phyloP scores from a whole-genome alignment of 495 filamentous ascomycete genomes.

The Podospora tetraspora region DNA sequence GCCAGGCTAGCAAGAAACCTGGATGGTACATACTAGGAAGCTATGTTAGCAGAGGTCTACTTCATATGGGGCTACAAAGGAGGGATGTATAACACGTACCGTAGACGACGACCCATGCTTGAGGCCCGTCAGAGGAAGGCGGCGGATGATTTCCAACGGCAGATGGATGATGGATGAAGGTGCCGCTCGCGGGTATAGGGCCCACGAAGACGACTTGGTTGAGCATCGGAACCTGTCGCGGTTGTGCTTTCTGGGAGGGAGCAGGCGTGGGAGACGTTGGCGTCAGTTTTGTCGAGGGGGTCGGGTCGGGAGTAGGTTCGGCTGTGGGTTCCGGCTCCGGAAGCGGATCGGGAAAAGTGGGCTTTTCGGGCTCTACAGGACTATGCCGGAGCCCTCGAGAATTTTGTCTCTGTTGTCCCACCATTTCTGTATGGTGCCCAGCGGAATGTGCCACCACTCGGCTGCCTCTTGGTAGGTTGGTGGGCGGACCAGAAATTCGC shows the following conservation, averaged over 20 bases:
- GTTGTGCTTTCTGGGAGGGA: not conserved
- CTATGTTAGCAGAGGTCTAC: not conserved
- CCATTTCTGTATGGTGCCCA: constrained; percentile 26
- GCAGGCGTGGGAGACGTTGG: not conserved
- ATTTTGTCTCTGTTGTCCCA: constrained; percentile 29
- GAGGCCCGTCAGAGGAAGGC: not conserved
- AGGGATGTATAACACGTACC: not conserved
- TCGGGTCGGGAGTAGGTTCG: not conserved
- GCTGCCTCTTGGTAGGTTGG: constrained; percentile 27
- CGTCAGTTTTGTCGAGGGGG: not conserved
- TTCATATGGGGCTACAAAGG: not conserved
- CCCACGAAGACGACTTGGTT: constrained; percentile 4
- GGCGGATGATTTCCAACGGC: not conserved
- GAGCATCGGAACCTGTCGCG: not conserved
- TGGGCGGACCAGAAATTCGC: constrained; percentile 20
- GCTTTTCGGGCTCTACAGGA: constrained; percentile 3
- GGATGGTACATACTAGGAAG: not conserved
- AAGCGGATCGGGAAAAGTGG: not conserved
- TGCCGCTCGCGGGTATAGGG: not conserved
- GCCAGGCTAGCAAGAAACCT: not conserved
- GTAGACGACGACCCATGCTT: constrained; percentile 4
- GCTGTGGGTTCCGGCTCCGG: not conserved
- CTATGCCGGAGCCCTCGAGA: constrained; percentile 24
- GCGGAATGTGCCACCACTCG: constrained; percentile 24
- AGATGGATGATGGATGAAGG: constrained; percentile 2